Conservation (phyloP, 345 rosid species). For the Melaleuca alternifolia region DNA sequence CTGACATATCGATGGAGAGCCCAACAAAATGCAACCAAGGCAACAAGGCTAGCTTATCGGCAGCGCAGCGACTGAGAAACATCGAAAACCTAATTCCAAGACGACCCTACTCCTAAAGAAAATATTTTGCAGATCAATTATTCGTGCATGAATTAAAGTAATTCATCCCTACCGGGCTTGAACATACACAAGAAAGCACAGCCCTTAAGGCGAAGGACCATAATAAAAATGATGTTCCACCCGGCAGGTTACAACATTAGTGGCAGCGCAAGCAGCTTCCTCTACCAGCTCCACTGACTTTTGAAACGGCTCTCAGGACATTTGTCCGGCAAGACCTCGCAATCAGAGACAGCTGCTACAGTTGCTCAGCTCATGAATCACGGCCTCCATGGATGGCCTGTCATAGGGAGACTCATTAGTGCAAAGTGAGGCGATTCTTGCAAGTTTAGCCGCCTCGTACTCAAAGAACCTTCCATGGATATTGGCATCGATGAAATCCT, state of each 20-base stretch:
- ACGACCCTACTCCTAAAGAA: not conserved
- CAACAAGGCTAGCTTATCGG: not conserved
- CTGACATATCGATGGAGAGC: not conserved
- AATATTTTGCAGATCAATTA: not conserved
- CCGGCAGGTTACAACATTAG: not conserved
- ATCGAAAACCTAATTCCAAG: not conserved
- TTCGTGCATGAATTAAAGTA: not conserved
- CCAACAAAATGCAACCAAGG: not conserved
- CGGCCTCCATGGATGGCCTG: slow-evolving; percentile 69
- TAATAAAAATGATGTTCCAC: not conserved
- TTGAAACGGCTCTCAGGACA: too few relatives aligned
- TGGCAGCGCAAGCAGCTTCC: not conserved
- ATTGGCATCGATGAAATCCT: slow-evolving; percentile 60
- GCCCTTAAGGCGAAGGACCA: not conserved
- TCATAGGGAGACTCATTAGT: slow-evolving; percentile 61
- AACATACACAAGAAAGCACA: not conserved
- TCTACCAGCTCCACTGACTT: too few relatives aligned
- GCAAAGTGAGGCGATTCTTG: slow-evolving; percentile 63
- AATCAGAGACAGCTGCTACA: slow-evolving; percentile 64
- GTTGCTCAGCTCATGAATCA: slow-evolving; percentile 60
- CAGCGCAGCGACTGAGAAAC: not conserved
- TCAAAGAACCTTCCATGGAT: slow-evolving; percentile 55
- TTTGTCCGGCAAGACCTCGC: too few relatives aligned
- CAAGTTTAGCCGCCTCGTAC: slow-evolving; percentile 62
- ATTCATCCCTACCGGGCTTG: not conserved